These are phyloP conservation scores for Phytophthora quininea DNA, from an alignment of 352 stramenopile species.

Conservation along the genomic window DNA sequence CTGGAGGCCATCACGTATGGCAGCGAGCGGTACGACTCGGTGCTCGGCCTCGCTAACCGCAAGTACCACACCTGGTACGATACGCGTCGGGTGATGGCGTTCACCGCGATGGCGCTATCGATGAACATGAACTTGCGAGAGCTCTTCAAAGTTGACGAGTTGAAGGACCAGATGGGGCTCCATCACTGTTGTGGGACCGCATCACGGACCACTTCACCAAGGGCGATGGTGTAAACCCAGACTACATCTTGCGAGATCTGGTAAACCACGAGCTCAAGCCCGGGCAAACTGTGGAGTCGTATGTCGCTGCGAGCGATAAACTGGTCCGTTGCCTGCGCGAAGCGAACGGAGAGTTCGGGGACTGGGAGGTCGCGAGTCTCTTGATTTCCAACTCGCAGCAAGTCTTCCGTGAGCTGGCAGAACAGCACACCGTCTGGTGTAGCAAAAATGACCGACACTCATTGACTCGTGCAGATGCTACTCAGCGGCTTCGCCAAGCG, in stretches of 20 bases:
- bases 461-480: neutral
- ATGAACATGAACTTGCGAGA: slow-evolving; percentile 1
- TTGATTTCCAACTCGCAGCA: neutral
- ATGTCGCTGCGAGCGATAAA: neutral
- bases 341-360: neutral
- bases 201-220: slow-evolving; percentile 8
- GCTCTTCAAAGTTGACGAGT: slow-evolving; percentile 10
- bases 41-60: neutral
- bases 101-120: slow-evolving; percentile 9
- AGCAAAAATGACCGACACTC: neutral
- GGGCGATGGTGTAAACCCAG: slow-evolving; percentile 5
- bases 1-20: slow-evolving; percentile 11
- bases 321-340: neutral
- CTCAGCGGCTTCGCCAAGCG: neutral
- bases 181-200: neutral
- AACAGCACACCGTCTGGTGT: neutral
- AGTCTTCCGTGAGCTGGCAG: neutral
- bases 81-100: slow-evolving; percentile 9
- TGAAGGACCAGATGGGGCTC: slow-evolving; percentile 4
- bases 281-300: neutral
- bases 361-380: slow-evolving; percentile 1
- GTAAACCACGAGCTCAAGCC: neutral
- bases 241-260: neutral
- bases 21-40: neutral
- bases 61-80: slow-evolving; percentile 8